A percentile compares a stretch with the other conserved stretches of the same genome.
These are phyloP conservation scores for Sporisorium reilianum DNA, from an alignment of 1,284 basidiomycete species.

Conservation along the genomic window DNA sequence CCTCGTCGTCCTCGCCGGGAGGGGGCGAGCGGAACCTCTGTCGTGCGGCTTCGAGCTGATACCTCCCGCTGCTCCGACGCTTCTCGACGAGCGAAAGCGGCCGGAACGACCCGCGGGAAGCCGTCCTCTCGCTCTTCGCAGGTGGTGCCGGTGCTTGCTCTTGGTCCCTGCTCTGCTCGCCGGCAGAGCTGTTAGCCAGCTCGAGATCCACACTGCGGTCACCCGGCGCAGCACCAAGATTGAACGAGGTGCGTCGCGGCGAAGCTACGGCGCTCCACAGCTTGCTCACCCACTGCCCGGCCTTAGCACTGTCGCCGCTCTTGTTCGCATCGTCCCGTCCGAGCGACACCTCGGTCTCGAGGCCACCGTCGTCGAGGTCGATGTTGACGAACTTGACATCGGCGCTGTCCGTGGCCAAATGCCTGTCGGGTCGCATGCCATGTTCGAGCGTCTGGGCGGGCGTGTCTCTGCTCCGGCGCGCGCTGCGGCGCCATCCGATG, in stretches of 20 bases:
- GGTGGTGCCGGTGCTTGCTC: background rate
- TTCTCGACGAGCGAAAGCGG: constrained; percentile 45
- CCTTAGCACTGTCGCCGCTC: constrained; percentile 11
- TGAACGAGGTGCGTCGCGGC: constrained; percentile 23
- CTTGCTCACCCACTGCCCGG: constrained; percentile 46
- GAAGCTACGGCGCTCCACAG: constrained; percentile 41
- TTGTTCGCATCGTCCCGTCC: constrained; percentile 6
- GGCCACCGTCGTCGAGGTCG: constrained; percentile 37
- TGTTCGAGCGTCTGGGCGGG: constrained; percentile 16
- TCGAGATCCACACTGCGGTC: constrained; percentile 39
- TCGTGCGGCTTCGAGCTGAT: constrained; percentile 13
- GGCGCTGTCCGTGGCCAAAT: constrained; percentile 11
- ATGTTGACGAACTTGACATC: constrained; percentile 48
- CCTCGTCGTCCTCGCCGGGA: constrained; percentile 40
- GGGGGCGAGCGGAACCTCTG: constrained; percentile 36
- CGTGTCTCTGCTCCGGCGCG: constrained; percentile 22
- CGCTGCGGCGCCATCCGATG: constrained; percentile 39
- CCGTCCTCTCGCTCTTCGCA: constrained; percentile 14
- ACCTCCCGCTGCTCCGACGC: constrained; percentile 34
- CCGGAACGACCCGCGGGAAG: constrained; percentile 29
- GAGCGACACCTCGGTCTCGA: constrained; percentile 26
- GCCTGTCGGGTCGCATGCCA: constrained; percentile 23
- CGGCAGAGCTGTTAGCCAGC: constrained; percentile 16
- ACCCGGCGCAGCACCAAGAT: constrained; percentile 6
- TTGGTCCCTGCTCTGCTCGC: constrained; percentile 11